These are phyloP conservation scores for Hypomontagnella monticulosa DNA, from an alignment of 495 filamentous ascomycete species.

Conservation along the genomic window DNA sequence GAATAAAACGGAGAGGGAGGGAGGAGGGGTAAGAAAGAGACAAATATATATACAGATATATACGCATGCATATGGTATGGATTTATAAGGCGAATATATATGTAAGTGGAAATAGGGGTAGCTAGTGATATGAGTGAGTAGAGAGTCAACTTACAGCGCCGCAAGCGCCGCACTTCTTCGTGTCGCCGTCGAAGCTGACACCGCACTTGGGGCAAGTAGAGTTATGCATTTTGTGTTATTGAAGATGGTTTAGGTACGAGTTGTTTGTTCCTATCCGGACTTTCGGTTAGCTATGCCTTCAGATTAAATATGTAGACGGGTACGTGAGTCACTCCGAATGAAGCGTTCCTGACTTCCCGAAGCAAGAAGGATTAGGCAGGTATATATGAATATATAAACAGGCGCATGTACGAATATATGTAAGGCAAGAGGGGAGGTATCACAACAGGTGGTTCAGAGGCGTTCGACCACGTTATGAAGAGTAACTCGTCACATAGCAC, in stretches of 20 bases:
- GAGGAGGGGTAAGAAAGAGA: not conserved
- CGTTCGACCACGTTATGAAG: not conserved
- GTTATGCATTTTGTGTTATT: constrained; percentile 54
- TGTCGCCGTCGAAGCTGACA: constrained; percentile 46
- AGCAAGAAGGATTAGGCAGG: not conserved
- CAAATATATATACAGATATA: not conserved
- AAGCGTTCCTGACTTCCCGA: not conserved
- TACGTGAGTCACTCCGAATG: too few relatives aligned
- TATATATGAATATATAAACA: not conserved
- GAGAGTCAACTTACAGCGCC: constrained; percentile 55
- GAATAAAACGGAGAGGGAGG: not conserved
- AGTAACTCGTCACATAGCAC: constrained; percentile 25
- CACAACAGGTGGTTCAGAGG: constrained; percentile 17
- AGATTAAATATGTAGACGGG: not conserved
- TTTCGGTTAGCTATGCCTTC: not conserved
- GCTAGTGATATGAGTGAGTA: not conserved
- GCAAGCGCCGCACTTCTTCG: constrained; percentile 59
- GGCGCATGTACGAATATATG: not conserved
- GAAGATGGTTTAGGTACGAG: not conserved
- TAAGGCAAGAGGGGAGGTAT: constrained; percentile 5
- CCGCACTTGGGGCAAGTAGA: constrained; percentile 62
- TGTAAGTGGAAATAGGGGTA: not conserved
- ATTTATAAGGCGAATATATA: not conserved
- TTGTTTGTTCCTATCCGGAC: not conserved
- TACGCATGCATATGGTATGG: not conserved